phyloP scores from a whole-genome alignment of 2,329 filamentous ascomycete genomes.

The Verticillium isaacii region DNA sequence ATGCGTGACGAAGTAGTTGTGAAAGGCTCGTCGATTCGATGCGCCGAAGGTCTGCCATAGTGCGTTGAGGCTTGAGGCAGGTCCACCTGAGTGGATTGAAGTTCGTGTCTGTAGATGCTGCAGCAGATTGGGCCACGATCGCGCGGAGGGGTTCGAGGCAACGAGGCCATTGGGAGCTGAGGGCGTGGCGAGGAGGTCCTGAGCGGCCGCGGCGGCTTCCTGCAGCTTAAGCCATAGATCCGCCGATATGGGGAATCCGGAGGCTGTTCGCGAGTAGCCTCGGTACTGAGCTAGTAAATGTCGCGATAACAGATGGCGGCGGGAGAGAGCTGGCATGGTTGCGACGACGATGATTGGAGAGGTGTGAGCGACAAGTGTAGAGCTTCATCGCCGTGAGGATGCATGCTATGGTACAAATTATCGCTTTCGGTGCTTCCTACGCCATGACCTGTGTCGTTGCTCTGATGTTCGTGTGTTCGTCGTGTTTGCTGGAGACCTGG shows the following conservation, averaged over 20 bases:
- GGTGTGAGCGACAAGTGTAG: neutral
- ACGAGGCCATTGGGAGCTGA: neutral
- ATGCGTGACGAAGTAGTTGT: constrained; percentile 97
- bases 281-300: constrained; percentile 1
- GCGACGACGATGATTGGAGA: neutral
- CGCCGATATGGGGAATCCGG: neutral
- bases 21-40: constrained; percentile 55
- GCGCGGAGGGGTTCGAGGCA: neutral
- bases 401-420: neutral
- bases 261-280: neutral
- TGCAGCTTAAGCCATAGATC: constrained; percentile 2
- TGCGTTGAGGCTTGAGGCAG: neutral
- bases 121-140: neutral
- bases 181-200: neutral
- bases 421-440: neutral
- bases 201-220: neutral
- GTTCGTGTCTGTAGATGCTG: neutral
- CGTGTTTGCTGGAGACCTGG: neutral
- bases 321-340: neutral
- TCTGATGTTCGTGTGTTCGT: neutral
- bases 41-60: neutral
- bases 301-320: neutral
- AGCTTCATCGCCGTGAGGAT: constrained; percentile 1
- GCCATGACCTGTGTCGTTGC: neutral
- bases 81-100: neutral